Percentiles rank a stretch among this genome's conserved stretches.
Evolutionary conservation across 805 yeast species (phyloP).

Genomic region (Lachancea mirantina): DNA sequence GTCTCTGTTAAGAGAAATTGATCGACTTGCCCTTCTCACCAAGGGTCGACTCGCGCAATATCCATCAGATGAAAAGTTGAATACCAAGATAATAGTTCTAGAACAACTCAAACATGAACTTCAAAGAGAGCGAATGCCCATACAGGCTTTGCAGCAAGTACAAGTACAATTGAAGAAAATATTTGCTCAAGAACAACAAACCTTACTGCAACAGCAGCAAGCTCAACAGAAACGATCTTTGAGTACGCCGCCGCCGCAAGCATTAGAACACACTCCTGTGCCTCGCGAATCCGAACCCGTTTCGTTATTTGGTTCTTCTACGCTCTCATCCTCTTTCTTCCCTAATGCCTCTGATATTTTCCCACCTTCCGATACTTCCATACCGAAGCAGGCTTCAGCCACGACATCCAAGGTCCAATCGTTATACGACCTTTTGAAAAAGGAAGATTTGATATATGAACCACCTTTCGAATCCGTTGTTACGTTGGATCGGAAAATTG

Average conservation of each 20-base stretch:
- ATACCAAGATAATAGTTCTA: conserved; percentile 30
- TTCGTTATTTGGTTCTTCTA: conserved; percentile 5
- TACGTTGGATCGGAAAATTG: conserved; percentile 17
- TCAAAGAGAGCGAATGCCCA: conserved; percentile 29
- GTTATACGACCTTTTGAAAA: conserved; percentile 4
- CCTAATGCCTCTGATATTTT: conserved; percentile 6
- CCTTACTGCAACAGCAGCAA: conserved; percentile 26
- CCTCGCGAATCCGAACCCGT: conserved; percentile 2
- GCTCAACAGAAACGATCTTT: conserved; percentile 21
- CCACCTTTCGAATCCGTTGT: conserved; percentile 27
- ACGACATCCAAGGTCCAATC: conserved; percentile 3
- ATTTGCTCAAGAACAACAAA: conserved; percentile 34
- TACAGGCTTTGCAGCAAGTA: conserved; percentile 28
- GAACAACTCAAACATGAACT: conserved; percentile 32
- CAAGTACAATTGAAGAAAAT: conserved; percentile 36
- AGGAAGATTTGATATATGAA: conserved; percentile 19
- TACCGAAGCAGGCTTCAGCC: background rate
- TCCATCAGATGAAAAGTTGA: conserved; percentile 30
- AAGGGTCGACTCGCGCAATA: conserved; percentile 27
- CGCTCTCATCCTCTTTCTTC: conserved; percentile 8
- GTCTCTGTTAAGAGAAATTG: conserved; percentile 30
- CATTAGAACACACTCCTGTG: conserved; percentile 12
- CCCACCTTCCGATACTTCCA: conserved; percentile 6
- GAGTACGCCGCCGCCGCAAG: conserved; percentile 16
- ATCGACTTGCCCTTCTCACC: conserved; percentile 30